Evolutionary conservation across 805 yeast species (phyloP), one percentile per base, ranked within the genome.

Genomic region (Starmerella powellii): DNA sequence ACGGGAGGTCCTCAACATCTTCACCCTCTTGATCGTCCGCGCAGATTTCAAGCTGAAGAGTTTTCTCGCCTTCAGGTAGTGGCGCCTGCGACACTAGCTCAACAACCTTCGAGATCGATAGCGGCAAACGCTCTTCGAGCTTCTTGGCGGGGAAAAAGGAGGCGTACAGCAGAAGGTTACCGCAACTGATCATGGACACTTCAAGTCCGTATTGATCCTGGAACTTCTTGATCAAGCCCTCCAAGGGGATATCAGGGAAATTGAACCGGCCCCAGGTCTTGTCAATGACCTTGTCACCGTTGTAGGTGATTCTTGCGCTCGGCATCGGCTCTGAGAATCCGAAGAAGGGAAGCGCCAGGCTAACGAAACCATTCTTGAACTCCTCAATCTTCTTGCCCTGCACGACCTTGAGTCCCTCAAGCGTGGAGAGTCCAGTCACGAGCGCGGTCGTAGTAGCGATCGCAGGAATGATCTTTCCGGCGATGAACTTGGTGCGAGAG

Each of bases 401-500:
- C 34, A 76, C 83, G 49, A 91, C 88, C 67, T 91, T 91, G 68
- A 83, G 82, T 44, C 88, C 68, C 64, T 91, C 99, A 52, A 91
- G 66, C 56, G 93, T 83, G 19, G 86, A 93, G 56, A 91, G 70
- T 37, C 99, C 99, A 6, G 98, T 84, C 18, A 91, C 98, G 53
- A 87, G 67, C 8, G 96, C 94, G n/a, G 99, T 91, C 1, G 99
- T 91, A 2, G 99, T 91, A 29, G 98, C 98, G 67, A 91, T 91
- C 17, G 98, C 98, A 13, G 99, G 99, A 52, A 91, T 91, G 52
- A 91, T 91, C 64, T 93, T 79, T 37, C 99, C 99, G 6, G 99
- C 99, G 61, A 91, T 88, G 56, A 88, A 85, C 67, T 91, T 91
- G 30, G 98, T 91, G 67, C 81, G 84, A 39, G 78, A 77, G 49